Evolutionary conservation across 805 yeast genomes (phyloP).

Genomic region (Pichia thaimueangensis): DNA sequence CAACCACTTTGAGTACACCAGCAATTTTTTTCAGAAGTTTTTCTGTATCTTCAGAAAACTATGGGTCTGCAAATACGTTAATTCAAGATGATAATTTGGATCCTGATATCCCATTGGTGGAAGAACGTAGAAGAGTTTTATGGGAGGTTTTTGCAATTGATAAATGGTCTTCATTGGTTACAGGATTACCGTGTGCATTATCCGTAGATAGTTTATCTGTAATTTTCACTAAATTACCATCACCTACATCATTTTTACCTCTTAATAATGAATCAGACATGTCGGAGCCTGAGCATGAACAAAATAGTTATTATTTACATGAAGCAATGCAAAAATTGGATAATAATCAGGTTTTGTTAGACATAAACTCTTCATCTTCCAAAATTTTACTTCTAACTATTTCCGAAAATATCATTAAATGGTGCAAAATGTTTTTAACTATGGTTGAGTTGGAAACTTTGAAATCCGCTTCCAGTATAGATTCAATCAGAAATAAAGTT

Average conservation of each 20-base stretch:
- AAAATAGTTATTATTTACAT: constrained; percentile 20
- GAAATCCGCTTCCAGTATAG: constrained; percentile 16
- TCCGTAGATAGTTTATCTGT: constrained; percentile 23
- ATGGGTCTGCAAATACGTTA: constrained; percentile 11
- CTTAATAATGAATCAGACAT: constrained; percentile 8
- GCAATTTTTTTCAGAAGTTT: constrained; percentile 15
- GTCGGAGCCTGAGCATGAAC: constrained; percentile 6
- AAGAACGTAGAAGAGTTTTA: constrained; percentile 27
- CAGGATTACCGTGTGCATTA: constrained; percentile 28
- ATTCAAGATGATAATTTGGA: constrained; percentile 21
- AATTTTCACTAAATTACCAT: constrained; percentile 27
- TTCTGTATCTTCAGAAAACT: constrained; percentile 6
- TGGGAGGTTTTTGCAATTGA: constrained; percentile 29
- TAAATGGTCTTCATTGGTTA: constrained; percentile 28
- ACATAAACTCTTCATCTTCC: constrained; percentile 23
- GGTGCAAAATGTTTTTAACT: constrained; percentile 28
- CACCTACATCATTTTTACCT: constrained; percentile 23
- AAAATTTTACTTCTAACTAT: constrained; percentile 24
- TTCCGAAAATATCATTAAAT: constrained; percentile 27
- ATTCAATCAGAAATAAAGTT: constrained; percentile 20
- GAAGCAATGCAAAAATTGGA: constrained; percentile 28
- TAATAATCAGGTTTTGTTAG: constrained; percentile 24
- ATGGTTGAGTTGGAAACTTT: constrained; percentile 25
- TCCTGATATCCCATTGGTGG: constrained; percentile 21
- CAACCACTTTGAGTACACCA: constrained; percentile 16